Evolutionary conservation across 2,329 filamentous ascomycete genomes (phyloP).

Genomic region (Rhinocladiella similis): DNA sequence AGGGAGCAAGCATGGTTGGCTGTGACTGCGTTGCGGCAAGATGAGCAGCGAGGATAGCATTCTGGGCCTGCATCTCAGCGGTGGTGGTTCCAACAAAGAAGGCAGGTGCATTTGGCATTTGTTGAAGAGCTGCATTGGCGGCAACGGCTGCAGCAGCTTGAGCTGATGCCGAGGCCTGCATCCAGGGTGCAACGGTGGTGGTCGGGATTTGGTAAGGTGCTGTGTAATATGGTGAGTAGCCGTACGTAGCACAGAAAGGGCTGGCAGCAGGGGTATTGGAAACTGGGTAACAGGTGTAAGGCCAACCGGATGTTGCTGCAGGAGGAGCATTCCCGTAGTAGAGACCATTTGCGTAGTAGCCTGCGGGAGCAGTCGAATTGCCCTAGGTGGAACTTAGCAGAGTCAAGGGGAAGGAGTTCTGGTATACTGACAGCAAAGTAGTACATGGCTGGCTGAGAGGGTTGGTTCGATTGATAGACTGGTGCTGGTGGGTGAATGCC

Average conservation of each 20-base stretch:
- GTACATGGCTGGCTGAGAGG: conserved; percentile 22
- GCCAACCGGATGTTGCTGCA: conserved; percentile 27
- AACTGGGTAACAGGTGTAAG: conserved; percentile 23
- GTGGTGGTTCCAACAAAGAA: conserved; percentile 28
- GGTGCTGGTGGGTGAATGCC: conserved; percentile 29
- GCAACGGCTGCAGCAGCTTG: conserved; percentile 27
- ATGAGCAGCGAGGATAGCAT: conserved; percentile 31
- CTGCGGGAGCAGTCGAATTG: conserved; percentile 18
- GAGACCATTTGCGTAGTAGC: conserved; percentile 27
- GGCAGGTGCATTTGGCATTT: conserved; percentile 25
- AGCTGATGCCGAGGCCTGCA: conserved; percentile 14
- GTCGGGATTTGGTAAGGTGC: conserved; percentile 9
- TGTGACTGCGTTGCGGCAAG: conserved; percentile 21
- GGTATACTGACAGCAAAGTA: conserved; percentile 22
- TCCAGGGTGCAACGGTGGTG: conserved; percentile 12
- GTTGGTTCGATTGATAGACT: conserved; percentile 25
- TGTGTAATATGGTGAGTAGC: conserved; percentile 27
- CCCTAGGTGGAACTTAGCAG: conserved; percentile 20
- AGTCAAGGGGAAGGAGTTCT: background rate
- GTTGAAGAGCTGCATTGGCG: conserved; percentile 25
- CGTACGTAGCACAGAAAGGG: conserved; percentile 10
- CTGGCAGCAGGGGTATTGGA: conserved; percentile 15
- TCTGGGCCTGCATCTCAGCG: conserved; percentile 34
- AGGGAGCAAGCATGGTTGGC: conserved; percentile 34
- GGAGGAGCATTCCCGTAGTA: conserved; percentile 21